Evolutionary conservation across 2,329 filamentous ascomycete species (phyloP), one percentile per base, ranked within the genome.

Genomic region (Epichloe baconii): DNA sequence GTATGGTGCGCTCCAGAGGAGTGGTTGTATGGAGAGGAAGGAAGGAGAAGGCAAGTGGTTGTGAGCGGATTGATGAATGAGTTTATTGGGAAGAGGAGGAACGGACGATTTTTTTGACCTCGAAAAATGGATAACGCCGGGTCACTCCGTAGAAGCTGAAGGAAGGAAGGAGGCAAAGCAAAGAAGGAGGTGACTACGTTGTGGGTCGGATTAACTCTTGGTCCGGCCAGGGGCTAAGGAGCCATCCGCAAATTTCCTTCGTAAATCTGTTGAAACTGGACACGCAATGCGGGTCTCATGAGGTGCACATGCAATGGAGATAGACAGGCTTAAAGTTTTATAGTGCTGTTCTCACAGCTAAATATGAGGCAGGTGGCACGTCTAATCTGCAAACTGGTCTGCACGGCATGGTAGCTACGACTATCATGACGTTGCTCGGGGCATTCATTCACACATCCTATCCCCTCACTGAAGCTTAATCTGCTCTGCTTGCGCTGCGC

Each of bases 161-260:
- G 66, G 69, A 68, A 62, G 66, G 69, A 71, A 71, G 62, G 63
- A 64, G 61, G 62, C 62, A 63, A 66, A 31, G 59, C 59, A 60
- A 53, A 51, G 53, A 34, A 38, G 19, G 37, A 40, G 51, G 42
- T 51, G 31, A 17, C 3, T 31, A 34, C 26, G 17, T 3, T 37
- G 5, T 42, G 19, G 38, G 41, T 5, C 64, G 64, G 64, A 59
- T 55, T 55, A 65, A 62, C 53, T 54, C 12, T 62, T 62, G 51
- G 57, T 59, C 53, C 53, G 53, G 3, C 26, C 19, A n/a, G 5
- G 35, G n/a, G 5, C 46, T 8, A 14, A 6, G 23, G 26, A 35
- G n/a, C 17, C 17, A 17, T 17, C 17, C 17, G 17, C 17, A 17
- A 17, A 17, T 17, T 17, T 17, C 17, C 17, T 17, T 17, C 5